Percentiles rank a stretch among this genome's conserved stretches.
phyloP scores from a whole-genome alignment of 164 flowering plant genomes.

The Tetracentron sinense region DNA sequence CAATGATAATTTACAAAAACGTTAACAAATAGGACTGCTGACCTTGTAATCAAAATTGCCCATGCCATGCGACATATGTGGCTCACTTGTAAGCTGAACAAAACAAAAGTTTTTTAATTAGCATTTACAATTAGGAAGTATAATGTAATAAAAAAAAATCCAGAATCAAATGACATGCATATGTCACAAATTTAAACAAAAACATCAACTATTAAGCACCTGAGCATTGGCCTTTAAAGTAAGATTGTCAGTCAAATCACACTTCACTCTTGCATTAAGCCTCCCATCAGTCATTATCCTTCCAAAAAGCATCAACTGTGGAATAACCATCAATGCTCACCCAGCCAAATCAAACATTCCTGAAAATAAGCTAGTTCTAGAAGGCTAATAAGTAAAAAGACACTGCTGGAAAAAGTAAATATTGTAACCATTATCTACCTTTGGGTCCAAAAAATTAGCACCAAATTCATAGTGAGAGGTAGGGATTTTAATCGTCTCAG shows the following conservation, averaged over 20 bases:
- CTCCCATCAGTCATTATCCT: slow-evolving; percentile 83
- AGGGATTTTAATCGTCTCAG: slow-evolving; percentile 83
- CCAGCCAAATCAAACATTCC: no score
- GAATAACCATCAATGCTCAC: no score
- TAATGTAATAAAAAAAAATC: not conserved
- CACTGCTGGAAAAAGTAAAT: not conserved
- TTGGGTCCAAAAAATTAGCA: slow-evolving; percentile 86
- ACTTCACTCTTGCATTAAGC: slow-evolving; percentile 69
- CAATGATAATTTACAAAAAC: not conserved
- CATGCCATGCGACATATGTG: slow-evolving; percentile 92
- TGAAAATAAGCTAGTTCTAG: no score
- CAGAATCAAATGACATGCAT: slow-evolving; percentile 1
- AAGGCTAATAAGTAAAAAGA: not conserved
- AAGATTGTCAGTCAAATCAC: slow-evolving; percentile 71
- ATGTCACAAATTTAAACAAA: not conserved
- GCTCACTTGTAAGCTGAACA: slow-evolving; percentile 72
- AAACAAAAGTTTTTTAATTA: slow-evolving; percentile 2
- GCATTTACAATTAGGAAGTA: not conserved
- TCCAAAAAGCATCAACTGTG: slow-evolving; percentile 84
- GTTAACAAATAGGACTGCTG: not conserved
- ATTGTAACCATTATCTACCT: slow-evolving; percentile 32
- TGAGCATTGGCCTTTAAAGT: slow-evolving; percentile 76
- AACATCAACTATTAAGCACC: slow-evolving; percentile 31
- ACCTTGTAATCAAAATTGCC: slow-evolving; percentile 91
- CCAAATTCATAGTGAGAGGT: slow-evolving; percentile 91